Evolutionary conservation across 805 yeast genomes (phyloP).

Genomic region (Wickerhamiella brachini): DNA sequence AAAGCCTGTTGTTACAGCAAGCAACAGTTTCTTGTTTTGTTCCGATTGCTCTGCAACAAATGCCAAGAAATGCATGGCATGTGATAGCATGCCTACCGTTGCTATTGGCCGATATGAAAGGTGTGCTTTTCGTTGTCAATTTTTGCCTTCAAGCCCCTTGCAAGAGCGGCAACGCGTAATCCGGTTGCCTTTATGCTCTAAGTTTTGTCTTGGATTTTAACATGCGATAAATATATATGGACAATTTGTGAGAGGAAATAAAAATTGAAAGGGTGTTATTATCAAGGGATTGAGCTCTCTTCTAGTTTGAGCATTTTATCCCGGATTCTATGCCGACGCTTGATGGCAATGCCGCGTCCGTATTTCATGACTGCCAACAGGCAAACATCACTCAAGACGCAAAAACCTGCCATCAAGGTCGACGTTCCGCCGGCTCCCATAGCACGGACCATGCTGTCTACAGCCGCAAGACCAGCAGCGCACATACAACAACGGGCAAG

Average conservation of each 20-base stretch:
- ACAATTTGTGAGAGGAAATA: not conserved
- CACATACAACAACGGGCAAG: conserved; percentile 58
- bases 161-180: too few relatives aligned
- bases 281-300: not conserved
- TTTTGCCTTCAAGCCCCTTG: too few relatives aligned
- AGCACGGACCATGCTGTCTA: conserved; percentile 41
- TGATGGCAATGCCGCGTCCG: not conserved
- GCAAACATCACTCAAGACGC: conserved; percentile 13
- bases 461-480: conserved; percentile 56
- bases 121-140: too few relatives aligned
- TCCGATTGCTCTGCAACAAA: not conserved
- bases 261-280: too few relatives aligned
- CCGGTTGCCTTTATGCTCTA: too few relatives aligned
- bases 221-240: not conserved
- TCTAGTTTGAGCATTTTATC: not conserved
- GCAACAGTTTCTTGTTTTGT: too few relatives aligned
- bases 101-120: not conserved
- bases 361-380: conserved; percentile 4
- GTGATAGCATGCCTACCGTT: not conserved
- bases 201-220: too few relatives aligned
- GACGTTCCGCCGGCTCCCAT: conserved; percentile 67
- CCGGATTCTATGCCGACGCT: not conserved
- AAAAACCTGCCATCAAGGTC: conserved; percentile 46
- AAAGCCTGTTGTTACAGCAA: too few relatives aligned
- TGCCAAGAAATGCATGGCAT: not conserved